Base-by-base conservation (phyloP, 345 rosid species). In the Euphorbia lathyris region DNA sequence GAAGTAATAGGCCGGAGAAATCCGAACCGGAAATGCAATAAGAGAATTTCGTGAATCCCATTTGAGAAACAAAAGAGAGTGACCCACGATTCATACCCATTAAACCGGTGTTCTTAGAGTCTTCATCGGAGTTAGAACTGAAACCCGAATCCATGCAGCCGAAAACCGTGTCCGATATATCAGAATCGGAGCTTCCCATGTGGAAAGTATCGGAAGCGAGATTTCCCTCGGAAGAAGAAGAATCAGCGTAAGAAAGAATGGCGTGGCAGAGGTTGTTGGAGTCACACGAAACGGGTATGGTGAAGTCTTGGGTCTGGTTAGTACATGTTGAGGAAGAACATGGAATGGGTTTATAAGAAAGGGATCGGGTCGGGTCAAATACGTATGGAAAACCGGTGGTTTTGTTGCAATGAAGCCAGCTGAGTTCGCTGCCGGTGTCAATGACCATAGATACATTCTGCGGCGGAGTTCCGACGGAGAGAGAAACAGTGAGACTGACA, bases 31-130 rank as follows among this genome's bases (percentile, higher is more conserved):
- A 89, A 70, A 94, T 94, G 78, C 98, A 94, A 56, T 94, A 94
- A 0, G 98, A 91, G 79, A 94, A 94, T 78, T 84, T 88, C 4
- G 87, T 90, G 68, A 83, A 91, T 50, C 89, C 88, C 93, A 88
- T 80, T 51, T 94, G 95, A 45, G 94, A 86, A 16, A 94, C 79
- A 58, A 91, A 89, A 19, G 96, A 94, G 63, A 91, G 85, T 0
- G 95, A 88, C 19, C 97, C 97, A 10, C 94, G 90, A 75, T 91
- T 91, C 97, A 94, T 94, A 30, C 98, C 96, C 82, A 94, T 80
- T 67, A 94, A 74, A 32, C 97, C 97, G 65, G 96, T 87, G 26
- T 79, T 86, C 22, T 83, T 84, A 16, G 78, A 70, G 52, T 93
- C 98, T 66, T 89, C 96, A 19, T 77, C 95, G 4, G 89, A 52